A percentile compares a stretch with the other conserved stretches of the same genome.
phyloP scores from a whole-genome alignment of 148 eudicot genomes.

The Vaccinium vitisidaea region DNA sequence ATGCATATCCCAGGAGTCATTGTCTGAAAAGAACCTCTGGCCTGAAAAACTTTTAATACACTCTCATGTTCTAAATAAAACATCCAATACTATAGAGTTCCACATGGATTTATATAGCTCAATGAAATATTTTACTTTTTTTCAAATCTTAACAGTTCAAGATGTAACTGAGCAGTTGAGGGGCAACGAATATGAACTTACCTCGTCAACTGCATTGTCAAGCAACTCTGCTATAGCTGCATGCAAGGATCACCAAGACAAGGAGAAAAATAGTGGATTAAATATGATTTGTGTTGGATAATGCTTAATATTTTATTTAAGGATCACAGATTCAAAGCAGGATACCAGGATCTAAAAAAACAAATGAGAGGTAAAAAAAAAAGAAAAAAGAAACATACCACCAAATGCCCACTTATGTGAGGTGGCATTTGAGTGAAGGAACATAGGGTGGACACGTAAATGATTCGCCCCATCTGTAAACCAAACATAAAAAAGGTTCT shows the following conservation, averaged over 20 bases:
- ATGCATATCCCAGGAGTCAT: slow-evolving; percentile 4
- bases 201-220: slow-evolving; percentile 84
- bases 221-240: slow-evolving; percentile 79
- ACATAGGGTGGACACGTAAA: slow-evolving; percentile 80
- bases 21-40: not conserved
- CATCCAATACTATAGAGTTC: not conserved
- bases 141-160: slow-evolving; percentile 6
- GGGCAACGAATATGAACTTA: slow-evolving; percentile 11
- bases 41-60: not conserved
- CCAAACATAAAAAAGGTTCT: not conserved
- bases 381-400: slow-evolving; percentile 35
- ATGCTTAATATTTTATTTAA: slow-evolving; percentile 11
- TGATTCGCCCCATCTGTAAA: slow-evolving; percentile 51
- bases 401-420: slow-evolving; percentile 99
- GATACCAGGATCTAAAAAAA: too few species aligned
- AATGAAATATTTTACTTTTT: not conserved
- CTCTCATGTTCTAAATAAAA: not conserved
- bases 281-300: not conserved
- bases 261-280: not conserved
- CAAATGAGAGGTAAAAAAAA: too few species aligned
- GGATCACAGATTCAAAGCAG: not conserved
- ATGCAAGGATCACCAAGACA: slow-evolving; percentile 13
- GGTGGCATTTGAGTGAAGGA: slow-evolving; percentile 95
- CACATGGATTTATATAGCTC: not conserved
- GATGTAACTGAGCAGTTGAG: not conserved